Conservation (phyloP, 1,284 basidiomycete genomes). For the Boletus semigastroideus region DNA sequence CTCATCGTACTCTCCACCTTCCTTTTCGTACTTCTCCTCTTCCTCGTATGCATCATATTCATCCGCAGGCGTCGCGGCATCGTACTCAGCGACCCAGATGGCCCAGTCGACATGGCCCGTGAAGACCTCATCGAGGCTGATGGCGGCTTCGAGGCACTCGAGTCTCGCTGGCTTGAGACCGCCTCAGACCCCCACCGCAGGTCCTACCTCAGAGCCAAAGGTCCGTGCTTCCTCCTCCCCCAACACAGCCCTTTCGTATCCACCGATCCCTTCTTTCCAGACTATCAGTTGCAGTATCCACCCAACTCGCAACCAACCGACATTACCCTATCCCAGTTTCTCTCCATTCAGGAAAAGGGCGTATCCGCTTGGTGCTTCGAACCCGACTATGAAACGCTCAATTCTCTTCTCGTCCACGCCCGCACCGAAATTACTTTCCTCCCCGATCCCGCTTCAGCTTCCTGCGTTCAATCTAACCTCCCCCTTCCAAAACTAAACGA, state of each 20-base stretch:
- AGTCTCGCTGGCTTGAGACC: slow-evolving; percentile 90
- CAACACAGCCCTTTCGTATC: background rate
- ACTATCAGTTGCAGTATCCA: slow-evolving; percentile 87
- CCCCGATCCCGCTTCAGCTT: slow-evolving; percentile 89
- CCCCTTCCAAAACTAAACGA: slow-evolving; percentile 95
- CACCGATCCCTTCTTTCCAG: slow-evolving; percentile 41
- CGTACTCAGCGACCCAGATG: slow-evolving; percentile 82
- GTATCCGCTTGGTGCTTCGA: slow-evolving; percentile 98
- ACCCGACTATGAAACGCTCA: slow-evolving; percentile 92
- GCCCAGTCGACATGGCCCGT: slow-evolving; percentile 90
- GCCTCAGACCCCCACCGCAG: slow-evolving; percentile 67
- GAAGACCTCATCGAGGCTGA: slow-evolving; percentile 89
- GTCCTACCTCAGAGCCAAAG: slow-evolving; percentile 86
- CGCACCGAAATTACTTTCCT: slow-evolving; percentile 96
- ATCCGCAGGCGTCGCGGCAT: slow-evolving; percentile 81
- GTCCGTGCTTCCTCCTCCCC: slow-evolving; percentile 44
- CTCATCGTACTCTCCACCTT: slow-evolving; percentile 92
- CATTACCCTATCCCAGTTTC: slow-evolving; percentile 94
- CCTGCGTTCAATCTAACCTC: slow-evolving; percentile 91
- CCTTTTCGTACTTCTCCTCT: slow-evolving; percentile 87
- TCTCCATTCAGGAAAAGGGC: slow-evolving; percentile 97
- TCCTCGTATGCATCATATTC: slow-evolving; percentile 84
- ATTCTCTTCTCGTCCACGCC: slow-evolving; percentile 87
- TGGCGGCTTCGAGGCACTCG: slow-evolving; percentile 89
- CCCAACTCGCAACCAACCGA: slow-evolving; percentile 93